A percentile compares a stretch with the other conserved stretches of the same genome.
These are phyloP conservation scores for Ustilago trichophora DNA, from an alignment of 1,284 basidiomycete species.

Conservation along the genomic window DNA sequence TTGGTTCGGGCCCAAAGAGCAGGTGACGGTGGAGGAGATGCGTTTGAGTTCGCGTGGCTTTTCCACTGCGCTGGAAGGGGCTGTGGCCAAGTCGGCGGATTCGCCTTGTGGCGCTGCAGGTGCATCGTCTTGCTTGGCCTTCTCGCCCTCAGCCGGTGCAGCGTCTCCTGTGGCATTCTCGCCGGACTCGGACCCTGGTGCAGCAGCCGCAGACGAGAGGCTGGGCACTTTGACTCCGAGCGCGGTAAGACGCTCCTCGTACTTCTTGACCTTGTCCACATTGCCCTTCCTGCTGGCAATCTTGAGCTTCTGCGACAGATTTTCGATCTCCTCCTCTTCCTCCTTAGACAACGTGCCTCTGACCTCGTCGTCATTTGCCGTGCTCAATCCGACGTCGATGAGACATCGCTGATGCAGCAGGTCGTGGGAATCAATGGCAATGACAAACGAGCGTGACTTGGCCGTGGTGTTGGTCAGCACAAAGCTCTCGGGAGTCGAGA, in stretches of 20 bases:
- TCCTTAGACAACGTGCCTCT: conserved; percentile 67
- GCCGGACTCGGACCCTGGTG: not conserved
- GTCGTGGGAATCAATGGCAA: conserved; percentile 62
- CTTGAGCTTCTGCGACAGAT: conserved; percentile 70
- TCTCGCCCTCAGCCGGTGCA: not conserved
- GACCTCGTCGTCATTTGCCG: conserved; percentile 62
- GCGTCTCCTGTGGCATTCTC: not conserved
- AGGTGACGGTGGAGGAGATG: conserved; percentile 54
- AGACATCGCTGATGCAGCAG: conserved; percentile 45
- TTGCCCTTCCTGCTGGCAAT: conserved; percentile 70
- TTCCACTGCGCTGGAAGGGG: no score
- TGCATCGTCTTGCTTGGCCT: not conserved
- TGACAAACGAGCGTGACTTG: conserved; percentile 68
- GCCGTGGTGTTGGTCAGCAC: conserved; percentile 69
- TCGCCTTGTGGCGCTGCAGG: no score
- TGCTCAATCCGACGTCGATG: conserved; percentile 38
- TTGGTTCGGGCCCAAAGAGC: conserved; percentile 54
- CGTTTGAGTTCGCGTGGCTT: conserved; percentile 45
- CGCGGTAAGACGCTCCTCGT: conserved; percentile 68
- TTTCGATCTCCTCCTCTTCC: conserved; percentile 71
- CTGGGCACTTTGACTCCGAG: conserved; percentile 66
- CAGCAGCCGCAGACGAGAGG: conserved; percentile 1
- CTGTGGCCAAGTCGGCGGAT: no score
- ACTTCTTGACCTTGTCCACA: conserved; percentile 70
- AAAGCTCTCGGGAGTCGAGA: conserved; percentile 64